Evolutionary conservation across 176 grass and related monocot genomes (phyloP).

Genomic region (Oryza coarctata): DNA sequence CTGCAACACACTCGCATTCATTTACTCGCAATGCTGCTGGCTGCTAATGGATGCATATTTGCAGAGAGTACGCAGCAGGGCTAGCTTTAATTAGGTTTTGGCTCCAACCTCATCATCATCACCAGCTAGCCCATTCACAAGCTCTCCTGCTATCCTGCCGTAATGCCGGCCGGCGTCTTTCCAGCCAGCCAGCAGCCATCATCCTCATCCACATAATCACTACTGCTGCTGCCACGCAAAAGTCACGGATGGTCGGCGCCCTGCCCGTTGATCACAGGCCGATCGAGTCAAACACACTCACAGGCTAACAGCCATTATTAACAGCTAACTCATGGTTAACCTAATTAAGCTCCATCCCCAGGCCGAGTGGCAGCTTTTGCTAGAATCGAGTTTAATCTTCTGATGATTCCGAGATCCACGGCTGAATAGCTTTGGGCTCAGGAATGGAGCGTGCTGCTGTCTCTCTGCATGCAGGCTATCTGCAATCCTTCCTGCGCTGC

Average conservation of each 20-base stretch:
- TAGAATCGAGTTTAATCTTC: background rate
- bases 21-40: no score
- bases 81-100: background rate
- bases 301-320: background rate
- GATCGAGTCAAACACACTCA: background rate
- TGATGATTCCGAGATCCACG: background rate
- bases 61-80: background rate
- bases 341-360: background rate
- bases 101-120: background rate
- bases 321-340: background rate
- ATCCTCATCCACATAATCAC: background rate
- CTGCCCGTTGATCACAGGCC: background rate
- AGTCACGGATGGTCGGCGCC: constrained; percentile 12
- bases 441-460: background rate
- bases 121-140: no score
- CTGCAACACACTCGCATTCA: no score
- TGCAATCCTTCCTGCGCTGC: background rate
- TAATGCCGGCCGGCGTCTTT: background rate
- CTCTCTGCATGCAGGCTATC: background rate
- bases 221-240: background rate
- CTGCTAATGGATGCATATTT: background rate
- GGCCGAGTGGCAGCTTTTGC: background rate
- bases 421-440: background rate
- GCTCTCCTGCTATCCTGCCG: background rate
- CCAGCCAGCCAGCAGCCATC: background rate